Conservation (phyloP, 495 filamentous ascomycete genomes). For the Podospora didyma region DNA sequence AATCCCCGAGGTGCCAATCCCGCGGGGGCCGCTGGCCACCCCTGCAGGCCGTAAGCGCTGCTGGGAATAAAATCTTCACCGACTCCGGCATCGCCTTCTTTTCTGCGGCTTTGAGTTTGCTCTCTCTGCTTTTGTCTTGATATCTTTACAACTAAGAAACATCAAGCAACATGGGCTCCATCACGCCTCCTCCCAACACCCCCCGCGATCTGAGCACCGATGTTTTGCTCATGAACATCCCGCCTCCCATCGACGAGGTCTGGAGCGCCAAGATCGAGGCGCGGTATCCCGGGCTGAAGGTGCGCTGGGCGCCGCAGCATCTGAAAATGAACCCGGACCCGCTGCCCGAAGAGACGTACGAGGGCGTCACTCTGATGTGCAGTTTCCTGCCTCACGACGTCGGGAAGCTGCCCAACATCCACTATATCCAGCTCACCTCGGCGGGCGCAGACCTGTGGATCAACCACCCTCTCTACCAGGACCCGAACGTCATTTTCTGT, state of each 20-base stretch:
- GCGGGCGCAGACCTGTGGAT: conserved; percentile 33
- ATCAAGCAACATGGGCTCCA: conserved; percentile 5
- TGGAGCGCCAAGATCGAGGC: conserved; percentile 23
- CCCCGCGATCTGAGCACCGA: conserved; percentile 13
- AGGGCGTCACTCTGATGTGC: conserved; percentile 27
- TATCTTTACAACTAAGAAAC: not conserved
- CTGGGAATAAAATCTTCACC: too few relatives aligned
- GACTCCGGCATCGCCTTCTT: too few relatives aligned
- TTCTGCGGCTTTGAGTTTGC: too few relatives aligned
- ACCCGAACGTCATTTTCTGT: conserved; percentile 25
- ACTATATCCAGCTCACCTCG: conserved; percentile 29
- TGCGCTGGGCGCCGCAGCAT: conserved; percentile 23
- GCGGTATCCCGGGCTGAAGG: conserved; percentile 23
- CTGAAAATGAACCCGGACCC: not conserved
- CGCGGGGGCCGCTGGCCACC: too few relatives aligned
- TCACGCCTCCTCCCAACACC: not conserved
- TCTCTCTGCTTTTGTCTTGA: too few relatives aligned
- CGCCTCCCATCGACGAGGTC: conserved; percentile 9
- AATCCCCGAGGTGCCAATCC: not conserved
- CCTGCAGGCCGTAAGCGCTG: too few relatives aligned
- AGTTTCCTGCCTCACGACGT: conserved; percentile 14
- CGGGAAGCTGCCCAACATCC: conserved; percentile 23
- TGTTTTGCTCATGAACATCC: conserved; percentile 15
- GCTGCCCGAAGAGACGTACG: conserved; percentile 15
- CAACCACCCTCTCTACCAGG: conserved; percentile 22